Percentiles rank a stretch among this genome's conserved stretches.
These are phyloP conservation scores for Aspergillus japonicus DNA, from an alignment of 2,329 filamentous ascomycete genomes.

Conservation along the genomic window DNA sequence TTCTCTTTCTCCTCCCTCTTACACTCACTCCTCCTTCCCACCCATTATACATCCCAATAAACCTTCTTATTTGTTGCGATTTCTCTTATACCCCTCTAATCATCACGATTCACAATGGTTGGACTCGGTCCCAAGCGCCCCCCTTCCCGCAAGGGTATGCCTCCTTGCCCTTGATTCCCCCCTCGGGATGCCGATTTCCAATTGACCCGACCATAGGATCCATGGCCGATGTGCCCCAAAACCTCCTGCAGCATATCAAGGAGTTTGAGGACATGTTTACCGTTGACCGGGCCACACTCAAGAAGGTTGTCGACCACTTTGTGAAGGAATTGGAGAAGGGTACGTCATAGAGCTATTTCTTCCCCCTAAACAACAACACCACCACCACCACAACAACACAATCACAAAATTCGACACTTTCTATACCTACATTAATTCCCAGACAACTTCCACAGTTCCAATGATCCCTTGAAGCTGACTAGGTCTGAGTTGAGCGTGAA, in stretches of 20 bases:
- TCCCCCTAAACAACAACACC: neutral
- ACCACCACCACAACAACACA: too few species aligned
- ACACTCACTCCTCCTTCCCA: conserved; percentile 8
- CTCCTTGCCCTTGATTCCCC: conserved; percentile 2
- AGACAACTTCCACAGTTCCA: too few species aligned
- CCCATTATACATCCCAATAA: conserved; percentile 4
- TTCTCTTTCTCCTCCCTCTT: conserved; percentile 5
- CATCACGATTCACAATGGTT: conserved; percentile 54
- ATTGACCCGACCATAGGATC: conserved; percentile 60
- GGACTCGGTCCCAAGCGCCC: conserved; percentile 62
- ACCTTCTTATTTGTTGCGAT: conserved; percentile 2
- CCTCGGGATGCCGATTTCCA: neutral
- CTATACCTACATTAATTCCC: too few species aligned
- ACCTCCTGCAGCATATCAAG: conserved; percentile 77
- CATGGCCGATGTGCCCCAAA: conserved; percentile 85
- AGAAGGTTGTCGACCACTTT: conserved; percentile 88
- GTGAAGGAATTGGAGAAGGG: conserved; percentile 83
- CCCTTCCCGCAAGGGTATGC: conserved; percentile 72
- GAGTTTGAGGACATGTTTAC: conserved; percentile 81
- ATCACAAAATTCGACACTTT: too few species aligned
- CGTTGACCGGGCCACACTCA: conserved; percentile 74
- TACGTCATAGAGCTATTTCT: conserved; percentile 35
- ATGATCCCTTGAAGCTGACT: neutral
- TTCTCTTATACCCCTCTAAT: conserved; percentile 1
- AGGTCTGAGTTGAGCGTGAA: neutral